phyloP scores from a whole-genome alignment of 2,329 filamentous ascomycete genomes.

The Ceratocystis eucalypticola region DNA sequence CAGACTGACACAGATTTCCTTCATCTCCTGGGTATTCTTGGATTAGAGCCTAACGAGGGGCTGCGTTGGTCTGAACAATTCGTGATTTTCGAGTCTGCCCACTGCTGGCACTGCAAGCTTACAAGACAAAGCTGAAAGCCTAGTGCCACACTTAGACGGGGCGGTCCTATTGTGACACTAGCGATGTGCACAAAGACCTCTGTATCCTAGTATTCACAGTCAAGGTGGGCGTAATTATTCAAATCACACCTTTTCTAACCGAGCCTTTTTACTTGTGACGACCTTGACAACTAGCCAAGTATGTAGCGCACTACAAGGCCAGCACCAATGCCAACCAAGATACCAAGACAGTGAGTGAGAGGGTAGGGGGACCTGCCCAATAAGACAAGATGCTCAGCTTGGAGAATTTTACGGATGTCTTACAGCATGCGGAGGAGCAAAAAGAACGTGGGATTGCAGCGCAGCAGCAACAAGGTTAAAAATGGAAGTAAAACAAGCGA shows the following conservation, averaged over 20 bases:
- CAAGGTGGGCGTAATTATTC: background rate
- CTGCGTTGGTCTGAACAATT: background rate
- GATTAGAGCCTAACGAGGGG: background rate
- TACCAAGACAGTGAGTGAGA: background rate
- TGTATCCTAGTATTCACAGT: background rate
- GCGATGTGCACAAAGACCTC: background rate
- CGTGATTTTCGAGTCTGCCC: background rate
- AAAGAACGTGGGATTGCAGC: background rate
- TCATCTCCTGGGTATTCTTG: no score
- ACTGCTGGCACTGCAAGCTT: background rate
- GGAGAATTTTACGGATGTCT: background rate
- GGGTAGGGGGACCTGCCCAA: background rate
- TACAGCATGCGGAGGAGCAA: background rate
- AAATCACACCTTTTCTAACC: no score
- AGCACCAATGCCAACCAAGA: no score
- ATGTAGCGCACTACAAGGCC: background rate
- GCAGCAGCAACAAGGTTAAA: no score
- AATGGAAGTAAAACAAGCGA: background rate
- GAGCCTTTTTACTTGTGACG: no score
- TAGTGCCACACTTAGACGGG: background rate
- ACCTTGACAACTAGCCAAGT: background rate
- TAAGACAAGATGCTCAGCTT: background rate
- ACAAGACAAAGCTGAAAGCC: conserved; percentile 4
- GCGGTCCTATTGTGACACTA: background rate
- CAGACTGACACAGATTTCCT: no score